A percentile compares a stretch with the other conserved stretches of the same genome.
These are phyloP conservation scores for Papiliotrema nemorosa DNA, from an alignment of 1,284 basidiomycete genomes.

Conservation along the genomic window DNA sequence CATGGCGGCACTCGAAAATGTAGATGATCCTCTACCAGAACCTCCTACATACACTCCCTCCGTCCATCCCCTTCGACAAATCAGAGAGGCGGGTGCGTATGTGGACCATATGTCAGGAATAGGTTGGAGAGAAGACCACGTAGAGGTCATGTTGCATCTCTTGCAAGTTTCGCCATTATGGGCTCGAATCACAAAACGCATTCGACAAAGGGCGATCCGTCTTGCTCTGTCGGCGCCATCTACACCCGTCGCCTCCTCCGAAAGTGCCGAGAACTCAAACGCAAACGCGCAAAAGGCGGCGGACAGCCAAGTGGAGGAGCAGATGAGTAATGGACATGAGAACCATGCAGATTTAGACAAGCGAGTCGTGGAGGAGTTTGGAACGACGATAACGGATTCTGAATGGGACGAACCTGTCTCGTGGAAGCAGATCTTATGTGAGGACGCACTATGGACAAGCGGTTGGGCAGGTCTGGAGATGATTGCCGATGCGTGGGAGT, in stretches of 20 bases:
- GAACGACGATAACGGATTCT: background rate
- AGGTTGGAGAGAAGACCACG: background rate
- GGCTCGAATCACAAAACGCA: background rate
- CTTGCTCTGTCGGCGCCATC: background rate
- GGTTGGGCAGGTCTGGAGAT: conserved; percentile 9
- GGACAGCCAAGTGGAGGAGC: too few relatives aligned
- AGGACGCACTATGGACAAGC: conserved; percentile 6
- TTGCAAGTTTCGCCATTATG: background rate
- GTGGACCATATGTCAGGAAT: too few relatives aligned
- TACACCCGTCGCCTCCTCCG: background rate
- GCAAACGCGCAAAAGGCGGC: background rate
- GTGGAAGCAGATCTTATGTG: conserved; percentile 11
- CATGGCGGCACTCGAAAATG: too few relatives aligned
- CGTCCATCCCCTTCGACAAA: too few relatives aligned
- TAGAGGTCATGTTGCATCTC: background rate
- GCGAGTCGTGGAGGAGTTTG: background rate
- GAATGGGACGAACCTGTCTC: background rate
- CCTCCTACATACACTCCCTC: background rate
- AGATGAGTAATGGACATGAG: too few relatives aligned
- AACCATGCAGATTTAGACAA: too few relatives aligned
- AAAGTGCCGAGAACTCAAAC: background rate
- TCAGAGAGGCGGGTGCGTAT: background rate
- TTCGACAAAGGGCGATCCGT: background rate
- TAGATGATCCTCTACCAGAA: too few relatives aligned
- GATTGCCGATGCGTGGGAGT: conserved; percentile 3